Conservation (phyloP, 805 yeast species). For the Sugiyamaella mastotermitis region DNA sequence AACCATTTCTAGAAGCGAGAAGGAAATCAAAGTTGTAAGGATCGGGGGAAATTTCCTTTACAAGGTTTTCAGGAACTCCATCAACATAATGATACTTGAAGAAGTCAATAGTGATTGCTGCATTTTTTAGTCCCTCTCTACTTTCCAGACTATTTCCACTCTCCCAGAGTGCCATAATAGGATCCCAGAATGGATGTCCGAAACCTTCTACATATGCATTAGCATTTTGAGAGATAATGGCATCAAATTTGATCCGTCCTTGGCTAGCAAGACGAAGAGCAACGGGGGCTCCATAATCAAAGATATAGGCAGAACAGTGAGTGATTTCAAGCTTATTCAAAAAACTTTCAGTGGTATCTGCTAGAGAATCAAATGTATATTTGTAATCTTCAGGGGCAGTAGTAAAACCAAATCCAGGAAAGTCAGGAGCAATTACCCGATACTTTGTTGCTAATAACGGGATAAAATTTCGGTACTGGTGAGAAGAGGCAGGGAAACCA, state of each 20-base stretch:
- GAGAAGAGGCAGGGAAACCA: slow-evolving; percentile 42
- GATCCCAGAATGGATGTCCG: slow-evolving; percentile 34
- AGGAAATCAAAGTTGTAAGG: slow-evolving; percentile 29
- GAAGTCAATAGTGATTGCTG: slow-evolving; percentile 11
- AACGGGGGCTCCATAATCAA: slow-evolving; percentile 43
- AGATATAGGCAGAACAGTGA: slow-evolving; percentile 28
- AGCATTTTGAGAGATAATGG: slow-evolving; percentile 38
- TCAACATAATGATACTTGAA: slow-evolving; percentile 29
- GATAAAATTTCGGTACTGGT: slow-evolving; percentile 35
- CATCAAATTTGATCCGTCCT: background rate
- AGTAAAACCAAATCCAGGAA: slow-evolving; percentile 40
- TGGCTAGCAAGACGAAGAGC: slow-evolving; percentile 35
- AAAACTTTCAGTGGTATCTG: slow-evolving; percentile 31
- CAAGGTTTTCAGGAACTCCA: slow-evolving; percentile 30
- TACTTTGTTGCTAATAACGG: slow-evolving; percentile 33
- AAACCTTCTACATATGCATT: slow-evolving; percentile 41
- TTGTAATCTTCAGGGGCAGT: slow-evolving; percentile 26
- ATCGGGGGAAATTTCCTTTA: slow-evolving; percentile 30
- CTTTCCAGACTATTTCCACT: slow-evolving; percentile 17
- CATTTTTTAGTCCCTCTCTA: slow-evolving; percentile 6
- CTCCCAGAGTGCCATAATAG: slow-evolving; percentile 32
- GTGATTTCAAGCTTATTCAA: slow-evolving; percentile 22
- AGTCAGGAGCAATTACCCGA: slow-evolving; percentile 40
- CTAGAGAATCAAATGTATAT: slow-evolving; percentile 31
- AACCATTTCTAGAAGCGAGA: slow-evolving; percentile 25